phyloP scores from a whole-genome alignment of 2,329 filamentous ascomycete species.

The Rachicladosporium sp. region DNA sequence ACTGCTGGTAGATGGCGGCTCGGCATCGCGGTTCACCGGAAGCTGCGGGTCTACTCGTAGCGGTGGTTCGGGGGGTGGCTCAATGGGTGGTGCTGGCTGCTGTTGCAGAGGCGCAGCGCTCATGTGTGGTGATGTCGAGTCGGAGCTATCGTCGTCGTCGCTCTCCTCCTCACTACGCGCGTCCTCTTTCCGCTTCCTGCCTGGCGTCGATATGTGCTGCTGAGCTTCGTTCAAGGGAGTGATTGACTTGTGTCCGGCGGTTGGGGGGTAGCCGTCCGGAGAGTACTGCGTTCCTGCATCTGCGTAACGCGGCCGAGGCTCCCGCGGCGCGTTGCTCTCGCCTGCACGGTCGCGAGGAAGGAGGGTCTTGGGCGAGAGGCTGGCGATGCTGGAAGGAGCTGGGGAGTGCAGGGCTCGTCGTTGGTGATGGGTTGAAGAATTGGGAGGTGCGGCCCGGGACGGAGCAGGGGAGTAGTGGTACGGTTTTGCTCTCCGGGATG shows the following conservation, averaged over 20 bases:
- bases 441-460: not conserved
- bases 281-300: constrained; percentile 45
- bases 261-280: constrained; percentile 35
- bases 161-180: not conserved
- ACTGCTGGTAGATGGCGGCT: not conserved
- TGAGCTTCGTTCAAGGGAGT: too few species aligned
- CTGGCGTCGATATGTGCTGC: constrained; percentile 2
- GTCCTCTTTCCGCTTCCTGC: constrained; percentile 18
- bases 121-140: constrained; percentile 8
- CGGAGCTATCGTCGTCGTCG: too few species aligned
- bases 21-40: constrained; percentile 2
- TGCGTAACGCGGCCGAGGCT: constrained; percentile 17
- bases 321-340: constrained; percentile 1
- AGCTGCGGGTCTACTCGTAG: constrained; percentile 3
- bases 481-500: constrained; percentile 15
- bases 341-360: constrained; percentile 5
- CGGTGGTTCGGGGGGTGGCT: constrained; percentile 3
- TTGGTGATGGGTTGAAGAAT: not conserved
- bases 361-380: constrained; percentile 3
- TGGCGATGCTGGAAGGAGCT: constrained; percentile 1
- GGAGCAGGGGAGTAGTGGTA: constrained; percentile 9
- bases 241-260: constrained; percentile 15
- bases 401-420: too few species aligned
- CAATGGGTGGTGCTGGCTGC: not conserved
- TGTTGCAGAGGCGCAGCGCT: constrained; percentile 3